These are phyloP conservation scores for Cronartium ribicola DNA, from an alignment of 1,284 basidiomycete species.

Conservation along the genomic window DNA sequence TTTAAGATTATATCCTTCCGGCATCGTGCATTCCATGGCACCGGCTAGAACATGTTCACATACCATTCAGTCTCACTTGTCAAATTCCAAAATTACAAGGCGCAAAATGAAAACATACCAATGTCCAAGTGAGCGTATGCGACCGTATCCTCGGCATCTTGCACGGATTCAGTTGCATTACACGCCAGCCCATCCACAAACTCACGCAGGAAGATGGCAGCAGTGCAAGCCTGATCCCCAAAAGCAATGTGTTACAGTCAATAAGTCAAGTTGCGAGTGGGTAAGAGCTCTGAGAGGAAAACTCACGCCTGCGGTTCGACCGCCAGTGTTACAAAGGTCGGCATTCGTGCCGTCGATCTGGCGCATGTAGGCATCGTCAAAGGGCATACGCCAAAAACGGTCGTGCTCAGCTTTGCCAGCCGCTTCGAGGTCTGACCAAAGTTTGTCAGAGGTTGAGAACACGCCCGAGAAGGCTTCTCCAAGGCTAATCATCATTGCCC, in stretches of 20 bases:
- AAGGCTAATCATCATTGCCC: conserved; percentile 56
- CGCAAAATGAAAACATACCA: conserved; percentile 12
- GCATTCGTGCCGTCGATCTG: conserved; percentile 72
- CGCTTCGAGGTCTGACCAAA: conserved; percentile 65
- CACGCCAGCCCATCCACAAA: conserved; percentile 44
- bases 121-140: conserved; percentile 42
- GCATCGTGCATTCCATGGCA: conserved; percentile 36
- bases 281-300: background rate
- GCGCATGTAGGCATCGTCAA: conserved; percentile 71
- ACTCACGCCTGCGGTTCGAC: conserved; percentile 61
- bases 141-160: conserved; percentile 20
- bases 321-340: conserved; percentile 72
- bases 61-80: too few relatives aligned
- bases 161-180: conserved; percentile 20
- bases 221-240: conserved; percentile 60
- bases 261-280: background rate
- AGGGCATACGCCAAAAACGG: conserved; percentile 53
- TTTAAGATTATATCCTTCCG: conserved; percentile 29
- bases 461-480: conserved; percentile 73
- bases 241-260: background rate
- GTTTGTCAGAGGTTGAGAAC: conserved; percentile 53
- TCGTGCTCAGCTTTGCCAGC: conserved; percentile 73
- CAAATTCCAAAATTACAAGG: too few relatives aligned
- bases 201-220: conserved; percentile 76
- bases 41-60: conserved; percentile 11